phyloP scores from a whole-genome alignment of 2,329 filamentous ascomycete species.

The Calonectria henricotiae region DNA sequence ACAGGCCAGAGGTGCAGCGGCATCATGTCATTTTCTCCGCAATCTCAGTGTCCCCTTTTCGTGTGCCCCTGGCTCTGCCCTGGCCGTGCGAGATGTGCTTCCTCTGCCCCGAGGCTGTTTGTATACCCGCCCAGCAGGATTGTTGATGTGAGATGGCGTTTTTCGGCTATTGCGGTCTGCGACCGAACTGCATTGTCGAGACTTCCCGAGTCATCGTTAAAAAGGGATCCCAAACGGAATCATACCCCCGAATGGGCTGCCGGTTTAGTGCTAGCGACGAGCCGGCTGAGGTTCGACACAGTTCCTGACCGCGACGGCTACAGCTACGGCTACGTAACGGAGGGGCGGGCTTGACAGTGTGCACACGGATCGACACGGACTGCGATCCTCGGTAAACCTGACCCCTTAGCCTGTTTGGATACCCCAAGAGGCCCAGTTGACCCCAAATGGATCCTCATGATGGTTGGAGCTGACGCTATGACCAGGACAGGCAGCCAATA shows the following conservation, averaged over 20 bases:
- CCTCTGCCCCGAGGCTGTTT: constrained; percentile 40
- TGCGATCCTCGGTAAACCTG: constrained; percentile 36
- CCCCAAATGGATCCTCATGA: constrained; percentile 31
- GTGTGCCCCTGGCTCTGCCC: constrained; percentile 37
- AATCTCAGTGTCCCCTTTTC: constrained; percentile 46
- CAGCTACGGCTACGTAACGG: constrained; percentile 30
- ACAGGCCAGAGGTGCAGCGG: constrained; percentile 45
- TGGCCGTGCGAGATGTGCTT: constrained; percentile 47
- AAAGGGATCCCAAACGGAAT: constrained; percentile 25
- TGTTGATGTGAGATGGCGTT: background rate
- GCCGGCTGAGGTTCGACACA: constrained; percentile 26
- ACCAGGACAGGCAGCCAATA: constrained; percentile 30
- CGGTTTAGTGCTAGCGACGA: constrained; percentile 33
- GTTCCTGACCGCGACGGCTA: constrained; percentile 24
- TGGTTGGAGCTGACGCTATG: constrained; percentile 21
- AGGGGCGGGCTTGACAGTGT: constrained; percentile 43
- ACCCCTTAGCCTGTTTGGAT: constrained; percentile 25
- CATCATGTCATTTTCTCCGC: constrained; percentile 50
- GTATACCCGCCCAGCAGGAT: constrained; percentile 10
- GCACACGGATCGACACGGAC: constrained; percentile 40
- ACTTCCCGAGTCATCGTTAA: constrained; percentile 23
- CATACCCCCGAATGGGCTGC: constrained; percentile 29
- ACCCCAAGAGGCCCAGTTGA: constrained; percentile 18
- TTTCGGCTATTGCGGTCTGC: constrained; percentile 30
- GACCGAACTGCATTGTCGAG: constrained; percentile 19